These are phyloP conservation scores for Rosa hybrid DNA, from an alignment of 331 rosid species.

Conservation along the genomic window DNA sequence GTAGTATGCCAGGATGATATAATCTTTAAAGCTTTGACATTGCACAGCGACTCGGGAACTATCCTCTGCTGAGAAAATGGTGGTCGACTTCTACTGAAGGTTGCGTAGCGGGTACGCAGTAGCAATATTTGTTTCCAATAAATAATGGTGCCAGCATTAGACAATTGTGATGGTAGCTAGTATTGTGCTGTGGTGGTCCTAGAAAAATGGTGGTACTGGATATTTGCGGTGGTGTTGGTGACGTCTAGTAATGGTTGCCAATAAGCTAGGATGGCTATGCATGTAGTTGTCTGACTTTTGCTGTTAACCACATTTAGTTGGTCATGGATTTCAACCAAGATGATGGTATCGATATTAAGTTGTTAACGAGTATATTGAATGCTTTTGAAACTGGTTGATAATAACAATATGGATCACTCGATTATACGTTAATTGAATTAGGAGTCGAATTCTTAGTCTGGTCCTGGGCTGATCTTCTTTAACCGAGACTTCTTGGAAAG, in stretches of 20 bases:
- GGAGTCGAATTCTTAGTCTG: neutral
- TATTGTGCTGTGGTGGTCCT: constrained; percentile 10
- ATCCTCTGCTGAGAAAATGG: neutral
- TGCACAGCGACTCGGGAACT: neutral
- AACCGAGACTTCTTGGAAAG: neutral
- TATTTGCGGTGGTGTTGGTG: neutral
- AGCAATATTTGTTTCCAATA: neutral
- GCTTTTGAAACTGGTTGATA: neutral
- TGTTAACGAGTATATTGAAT: neutral
- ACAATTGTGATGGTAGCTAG: neutral
- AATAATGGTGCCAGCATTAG: neutral
- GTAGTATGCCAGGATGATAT: neutral
- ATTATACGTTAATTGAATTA: too few species aligned
- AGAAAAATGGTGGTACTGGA: neutral
- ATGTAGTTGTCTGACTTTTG: neutral
- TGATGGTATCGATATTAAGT: neutral
- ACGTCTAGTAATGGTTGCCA: neutral
- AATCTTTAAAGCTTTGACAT: neutral
- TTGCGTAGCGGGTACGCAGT: neutral
- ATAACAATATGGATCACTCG: too few species aligned
- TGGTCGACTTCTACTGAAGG: neutral
- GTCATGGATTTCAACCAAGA: neutral
- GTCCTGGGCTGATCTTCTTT: neutral
- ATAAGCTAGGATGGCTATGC: neutral
- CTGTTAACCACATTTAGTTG: neutral